Evolutionary conservation across 768 basidiomycete genomes (phyloP).

Genomic region (Boletus barrowsii): DNA sequence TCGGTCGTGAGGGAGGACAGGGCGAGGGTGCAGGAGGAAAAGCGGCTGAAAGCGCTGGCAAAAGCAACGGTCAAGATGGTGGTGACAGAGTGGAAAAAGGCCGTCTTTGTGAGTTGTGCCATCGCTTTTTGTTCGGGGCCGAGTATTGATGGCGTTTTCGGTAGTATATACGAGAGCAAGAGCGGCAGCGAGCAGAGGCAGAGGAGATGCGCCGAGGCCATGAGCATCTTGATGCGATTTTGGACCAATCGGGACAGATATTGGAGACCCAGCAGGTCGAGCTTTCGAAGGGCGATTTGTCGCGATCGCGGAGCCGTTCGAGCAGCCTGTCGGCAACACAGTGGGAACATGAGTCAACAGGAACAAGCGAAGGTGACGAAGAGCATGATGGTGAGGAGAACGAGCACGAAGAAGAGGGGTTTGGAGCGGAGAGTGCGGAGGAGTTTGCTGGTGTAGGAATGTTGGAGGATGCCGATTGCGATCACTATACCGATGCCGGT

Average conservation of each 20-base stretch:
- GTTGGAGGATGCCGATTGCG: constrained; percentile 12
- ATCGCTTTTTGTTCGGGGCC: neutral
- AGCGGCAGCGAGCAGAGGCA: constrained; percentile 57
- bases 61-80: constrained; percentile 72
- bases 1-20: constrained; percentile 61
- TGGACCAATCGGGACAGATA: constrained; percentile 85
- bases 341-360: constrained; percentile 18
- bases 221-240: constrained; percentile 84
- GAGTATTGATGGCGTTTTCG: neutral
- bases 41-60: constrained; percentile 59
- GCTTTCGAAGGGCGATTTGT: constrained; percentile 49
- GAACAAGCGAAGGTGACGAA: constrained; percentile 21
- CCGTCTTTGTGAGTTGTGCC: constrained; percentile 64
- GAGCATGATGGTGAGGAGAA: constrained; percentile 18
- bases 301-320: constrained; percentile 54
- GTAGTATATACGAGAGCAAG: constrained; percentile 73
- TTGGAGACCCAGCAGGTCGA: constrained; percentile 81
- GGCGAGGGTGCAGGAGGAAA: constrained; percentile 59
- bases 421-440: constrained; percentile 29
- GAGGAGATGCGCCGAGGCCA: constrained; percentile 80
- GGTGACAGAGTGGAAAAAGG: constrained; percentile 82
- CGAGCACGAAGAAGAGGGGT: constrained; percentile 25
- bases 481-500: neutral
- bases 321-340: constrained; percentile 41
- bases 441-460: constrained; percentile 37